A percentile compares a stretch with the other conserved stretches of the same genome.
Conservation (phyloP, 2,329 filamentous ascomycete species). For the Alternaria triticimaculans region DNA sequence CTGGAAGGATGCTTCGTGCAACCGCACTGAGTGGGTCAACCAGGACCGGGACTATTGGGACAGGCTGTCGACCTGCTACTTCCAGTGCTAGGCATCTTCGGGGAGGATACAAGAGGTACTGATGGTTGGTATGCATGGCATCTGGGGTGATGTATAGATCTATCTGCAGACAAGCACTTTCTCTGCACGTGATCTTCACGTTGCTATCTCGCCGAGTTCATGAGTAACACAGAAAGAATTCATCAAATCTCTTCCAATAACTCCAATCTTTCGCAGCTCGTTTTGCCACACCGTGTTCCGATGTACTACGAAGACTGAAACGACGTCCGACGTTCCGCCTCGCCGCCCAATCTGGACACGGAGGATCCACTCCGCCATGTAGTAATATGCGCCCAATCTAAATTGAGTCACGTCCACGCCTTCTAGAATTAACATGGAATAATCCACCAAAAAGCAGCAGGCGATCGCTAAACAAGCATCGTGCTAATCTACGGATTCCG, state of each 20-base stretch:
- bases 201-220: not conserved
- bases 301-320: not conserved
- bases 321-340: not conserved
- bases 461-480: not conserved
- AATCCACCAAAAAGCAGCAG: constrained; percentile 1
- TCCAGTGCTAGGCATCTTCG: not conserved
- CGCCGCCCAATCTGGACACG: not conserved
- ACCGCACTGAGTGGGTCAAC: not conserved
- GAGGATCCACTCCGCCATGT: not conserved
- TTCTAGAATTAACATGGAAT: not conserved
- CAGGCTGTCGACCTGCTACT: not conserved
- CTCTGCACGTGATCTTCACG: not conserved
- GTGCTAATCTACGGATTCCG: not conserved
- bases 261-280: not conserved
- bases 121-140: not conserved
- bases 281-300: not conserved
- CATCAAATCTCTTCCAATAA: not conserved
- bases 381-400: constrained; percentile 1
- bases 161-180: not conserved
- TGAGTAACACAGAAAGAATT: not conserved
- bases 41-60: not conserved
- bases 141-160: not conserved
- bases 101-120: not conserved
- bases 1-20: not conserved
- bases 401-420: not conserved